These are phyloP conservation scores for Rubia tinctorum DNA, from an alignment of 305 asterid species.

Conservation along the genomic window DNA sequence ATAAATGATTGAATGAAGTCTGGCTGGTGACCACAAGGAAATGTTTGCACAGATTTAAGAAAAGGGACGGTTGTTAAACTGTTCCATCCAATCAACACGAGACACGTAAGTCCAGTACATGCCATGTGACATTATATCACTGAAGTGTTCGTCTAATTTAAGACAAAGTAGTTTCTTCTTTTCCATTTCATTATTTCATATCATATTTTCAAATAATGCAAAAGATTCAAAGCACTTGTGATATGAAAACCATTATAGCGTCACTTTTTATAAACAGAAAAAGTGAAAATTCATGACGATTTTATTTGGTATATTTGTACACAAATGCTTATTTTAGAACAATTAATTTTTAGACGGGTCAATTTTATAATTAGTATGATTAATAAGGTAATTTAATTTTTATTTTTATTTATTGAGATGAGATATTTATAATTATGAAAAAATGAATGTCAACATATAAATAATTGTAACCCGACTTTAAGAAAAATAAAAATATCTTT, in stretches of 20 bases:
- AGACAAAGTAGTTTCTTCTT: not conserved
- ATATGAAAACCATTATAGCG: not conserved
- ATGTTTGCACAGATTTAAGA: not conserved
- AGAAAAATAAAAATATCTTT: too few relatives aligned
- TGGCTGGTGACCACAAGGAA: not conserved
- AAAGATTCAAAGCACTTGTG: constrained; percentile 1
- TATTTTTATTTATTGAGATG: too few relatives aligned
- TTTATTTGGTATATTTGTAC: too few relatives aligned
- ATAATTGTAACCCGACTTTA: too few relatives aligned
- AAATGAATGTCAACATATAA: too few relatives aligned
- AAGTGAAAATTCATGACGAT: too few relatives aligned
- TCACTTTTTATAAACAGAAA: not conserved
- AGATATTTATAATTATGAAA: too few relatives aligned
- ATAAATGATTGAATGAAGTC: not conserved
- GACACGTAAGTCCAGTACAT: not conserved
- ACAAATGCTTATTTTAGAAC: too few relatives aligned
- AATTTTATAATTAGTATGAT: too few relatives aligned
- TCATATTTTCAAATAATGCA: not conserved
- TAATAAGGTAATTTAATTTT: too few relatives aligned
- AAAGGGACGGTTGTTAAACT: not conserved
- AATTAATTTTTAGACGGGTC: too few relatives aligned
- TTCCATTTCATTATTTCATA: not conserved
- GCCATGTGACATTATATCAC: not conserved
- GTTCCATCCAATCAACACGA: not conserved
- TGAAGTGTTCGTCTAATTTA: not conserved